phyloP scores from a whole-genome alignment of 176 grass and related monocot genomes.

The Luzula sylvatica region DNA sequence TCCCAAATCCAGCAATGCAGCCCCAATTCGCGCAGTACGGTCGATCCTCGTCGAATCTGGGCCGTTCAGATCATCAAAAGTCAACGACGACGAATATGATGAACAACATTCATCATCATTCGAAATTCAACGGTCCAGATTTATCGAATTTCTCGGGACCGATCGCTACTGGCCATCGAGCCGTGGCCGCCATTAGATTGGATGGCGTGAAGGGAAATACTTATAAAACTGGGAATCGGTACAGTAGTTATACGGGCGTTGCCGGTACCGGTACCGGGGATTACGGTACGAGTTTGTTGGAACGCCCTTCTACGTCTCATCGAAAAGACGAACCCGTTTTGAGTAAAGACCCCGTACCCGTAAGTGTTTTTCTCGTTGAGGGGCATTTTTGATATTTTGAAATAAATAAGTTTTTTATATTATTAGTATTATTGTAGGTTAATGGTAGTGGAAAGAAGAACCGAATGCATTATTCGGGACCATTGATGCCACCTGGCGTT shows the following conservation, averaged over 20 bases:
- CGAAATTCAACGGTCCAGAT: slow-evolving; percentile 46
- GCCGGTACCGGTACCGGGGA: background rate
- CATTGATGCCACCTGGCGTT: slow-evolving; percentile 83
- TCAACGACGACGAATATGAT: no score
- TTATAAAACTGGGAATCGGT: slow-evolving; percentile 39
- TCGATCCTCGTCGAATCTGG: slow-evolving; percentile 56
- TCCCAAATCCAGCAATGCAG: slow-evolving; percentile 11
- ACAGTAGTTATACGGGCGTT: slow-evolving; percentile 26
- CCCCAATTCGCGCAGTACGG: slow-evolving; percentile 54
- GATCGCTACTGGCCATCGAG: slow-evolving; percentile 34
- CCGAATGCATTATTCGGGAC: slow-evolving; percentile 89
- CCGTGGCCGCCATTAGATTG: slow-evolving; percentile 33
- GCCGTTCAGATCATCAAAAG: no score
- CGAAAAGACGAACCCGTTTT: slow-evolving; percentile 49
- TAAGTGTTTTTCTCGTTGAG: slow-evolving; percentile 39
- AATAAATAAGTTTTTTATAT: slow-evolving; percentile 10
- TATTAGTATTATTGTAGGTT: slow-evolving; percentile 33
- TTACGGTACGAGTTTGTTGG: slow-evolving; percentile 38
- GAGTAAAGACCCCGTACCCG: slow-evolving; percentile 53
- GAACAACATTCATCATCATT: slow-evolving; percentile 31
- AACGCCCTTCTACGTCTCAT: slow-evolving; percentile 84
- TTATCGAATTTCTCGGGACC: slow-evolving; percentile 40
- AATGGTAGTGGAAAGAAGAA: slow-evolving; percentile 77
- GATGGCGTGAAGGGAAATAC: slow-evolving; percentile 57
- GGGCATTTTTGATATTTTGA: slow-evolving; percentile 20